Evolutionary conservation across 257 asterid species (phyloP), one percentile per base, ranked within the genome.

Genomic region (Mitragyna speciosa): DNA sequence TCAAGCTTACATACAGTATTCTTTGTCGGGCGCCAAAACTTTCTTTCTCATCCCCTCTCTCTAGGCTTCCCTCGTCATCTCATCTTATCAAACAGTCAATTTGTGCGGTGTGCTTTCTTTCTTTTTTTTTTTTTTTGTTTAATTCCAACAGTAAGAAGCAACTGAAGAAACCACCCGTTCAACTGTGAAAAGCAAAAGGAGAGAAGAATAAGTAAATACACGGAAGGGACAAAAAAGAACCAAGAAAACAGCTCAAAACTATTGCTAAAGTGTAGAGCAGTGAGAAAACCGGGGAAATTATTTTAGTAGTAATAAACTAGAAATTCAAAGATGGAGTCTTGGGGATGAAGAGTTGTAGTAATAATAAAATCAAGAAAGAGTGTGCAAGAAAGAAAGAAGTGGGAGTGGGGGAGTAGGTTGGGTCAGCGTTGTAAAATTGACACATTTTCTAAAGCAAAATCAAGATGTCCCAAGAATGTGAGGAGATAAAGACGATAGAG

Each of bases 401-500:
- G 83, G 76, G 39, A 36, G 39, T 36, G 39, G 39, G 39, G 39
- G 39, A 36, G 2, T 49, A 81, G 49, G 80, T 54, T 76, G 16
- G 84, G 58, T 66, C 49, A 47, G 24, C 73, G 75, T 79, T 48
- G 22, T 54, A 17, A 36, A 41, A 61, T 7, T 51, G 36, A 12
- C 43, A n/a, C 51, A 80, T 20, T 73, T 56, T 67, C 80, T 80
- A 70, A 87, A 70, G 70, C 75, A 76, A 82, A 88, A 85, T 86
- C 80, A 84, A 47, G 47, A 91, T 89, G 96, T 83, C 88, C 83
- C 85, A 91, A 83, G 92, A 90, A 33, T 81, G 78, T 73, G 85
- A 87, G 80, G 92, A 88, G 86, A 88, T 85, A 90, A 89, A 90
- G 84, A 82, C 87, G 85, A 85, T 75, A 77, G 96, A 94, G 90